Evolutionary conservation across 768 basidiomycete genomes (phyloP).

Genomic region (Hygrophoropsis aurantiaca): DNA sequence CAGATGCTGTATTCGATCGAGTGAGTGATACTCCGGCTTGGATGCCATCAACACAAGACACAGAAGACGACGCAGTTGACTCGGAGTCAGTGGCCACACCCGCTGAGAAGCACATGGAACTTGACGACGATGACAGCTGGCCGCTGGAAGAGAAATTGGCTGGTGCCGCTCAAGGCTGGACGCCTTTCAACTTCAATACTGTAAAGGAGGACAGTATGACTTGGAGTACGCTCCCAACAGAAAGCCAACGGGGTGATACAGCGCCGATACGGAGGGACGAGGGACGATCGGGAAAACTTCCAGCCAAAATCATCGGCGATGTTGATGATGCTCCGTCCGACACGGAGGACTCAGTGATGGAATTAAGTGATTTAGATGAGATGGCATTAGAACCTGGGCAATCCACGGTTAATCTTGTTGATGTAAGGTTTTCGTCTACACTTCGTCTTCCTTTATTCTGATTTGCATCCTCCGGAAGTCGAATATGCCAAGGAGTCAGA

Average conservation of each 20-base stretch:
- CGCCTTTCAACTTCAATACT: conserved; percentile 48
- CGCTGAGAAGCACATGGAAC: conserved; percentile 19
- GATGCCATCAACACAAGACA: conserved; percentile 62
- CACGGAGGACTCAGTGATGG: conserved; percentile 30
- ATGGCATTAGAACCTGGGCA: conserved; percentile 38
- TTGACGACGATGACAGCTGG: conserved; percentile 72
- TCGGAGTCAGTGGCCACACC: conserved; percentile 31
- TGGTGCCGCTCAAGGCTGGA: conserved; percentile 56
- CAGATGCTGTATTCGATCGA: conserved; percentile 52
- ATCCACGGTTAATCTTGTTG: conserved; percentile 37
- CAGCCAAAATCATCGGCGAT: no score
- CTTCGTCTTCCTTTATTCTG: conserved; percentile 3
- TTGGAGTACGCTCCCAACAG: conserved; percentile 70
- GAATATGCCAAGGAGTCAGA: conserved; percentile 41
- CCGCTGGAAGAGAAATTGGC: conserved; percentile 66
- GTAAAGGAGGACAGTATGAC: conserved; percentile 70
- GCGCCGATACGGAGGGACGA: conserved; percentile 21
- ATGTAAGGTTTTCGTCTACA: conserved; percentile 39
- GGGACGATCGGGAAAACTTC: conserved; percentile 5
- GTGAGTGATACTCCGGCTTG: conserved; percentile 47
- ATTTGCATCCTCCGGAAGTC: conserved; percentile 14
- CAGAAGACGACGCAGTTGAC: conserved; percentile 39
- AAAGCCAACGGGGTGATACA: conserved; percentile 50
- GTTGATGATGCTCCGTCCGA: conserved; percentile 36
- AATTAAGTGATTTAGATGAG: conserved; percentile 39